These are phyloP conservation scores for Boletus rufocinnamomeus DNA, from an alignment of 768 basidiomycete genomes.

Conservation along the genomic window DNA sequence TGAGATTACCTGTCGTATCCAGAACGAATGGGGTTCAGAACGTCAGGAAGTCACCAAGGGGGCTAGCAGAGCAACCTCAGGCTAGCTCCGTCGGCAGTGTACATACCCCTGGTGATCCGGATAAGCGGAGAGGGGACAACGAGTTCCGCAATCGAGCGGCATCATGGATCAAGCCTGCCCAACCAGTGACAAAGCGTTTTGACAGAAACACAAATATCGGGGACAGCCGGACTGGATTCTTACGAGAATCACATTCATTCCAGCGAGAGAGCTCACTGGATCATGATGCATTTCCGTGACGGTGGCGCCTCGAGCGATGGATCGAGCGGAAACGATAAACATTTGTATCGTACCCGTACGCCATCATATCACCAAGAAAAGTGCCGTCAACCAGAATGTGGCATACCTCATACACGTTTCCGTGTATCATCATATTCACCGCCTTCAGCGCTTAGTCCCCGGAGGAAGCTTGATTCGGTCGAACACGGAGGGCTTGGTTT, in stretches of 20 bases:
- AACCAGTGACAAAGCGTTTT: not conserved
- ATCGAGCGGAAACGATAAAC: slow-evolving; percentile 15
- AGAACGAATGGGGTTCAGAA: slow-evolving; percentile 9
- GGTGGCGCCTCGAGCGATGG: slow-evolving; percentile 22
- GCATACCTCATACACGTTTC: slow-evolving; percentile 16
- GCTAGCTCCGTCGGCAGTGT: slow-evolving; percentile 16
- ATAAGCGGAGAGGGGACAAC: slow-evolving; percentile 3
- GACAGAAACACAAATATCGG: slow-evolving; percentile 17
- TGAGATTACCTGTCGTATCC: slow-evolving; percentile 18
- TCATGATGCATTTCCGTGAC: slow-evolving; percentile 6
- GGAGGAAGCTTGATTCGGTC: slow-evolving; percentile 19
- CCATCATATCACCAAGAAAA: not conserved
- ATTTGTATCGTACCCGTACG: slow-evolving; percentile 1
- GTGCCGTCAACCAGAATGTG: slow-evolving; percentile 14
- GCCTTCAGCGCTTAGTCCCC: slow-evolving; percentile 1
- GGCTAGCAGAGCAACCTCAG: slow-evolving; percentile 5
- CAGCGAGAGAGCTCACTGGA: not conserved
- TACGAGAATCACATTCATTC: slow-evolving; percentile 13
- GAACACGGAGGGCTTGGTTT: slow-evolving; percentile 1
- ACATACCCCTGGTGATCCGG: slow-evolving; percentile 24
- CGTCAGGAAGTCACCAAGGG: slow-evolving; percentile 16
- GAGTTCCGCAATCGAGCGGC: slow-evolving; percentile 5
- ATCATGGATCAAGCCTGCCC: not conserved
- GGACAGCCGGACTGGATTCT: slow-evolving; percentile 12
- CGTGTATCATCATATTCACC: slow-evolving; percentile 3